Conservation (phyloP, 2,329 filamentous ascomycete genomes). For the Fusarium neocosmosporiellum region DNA sequence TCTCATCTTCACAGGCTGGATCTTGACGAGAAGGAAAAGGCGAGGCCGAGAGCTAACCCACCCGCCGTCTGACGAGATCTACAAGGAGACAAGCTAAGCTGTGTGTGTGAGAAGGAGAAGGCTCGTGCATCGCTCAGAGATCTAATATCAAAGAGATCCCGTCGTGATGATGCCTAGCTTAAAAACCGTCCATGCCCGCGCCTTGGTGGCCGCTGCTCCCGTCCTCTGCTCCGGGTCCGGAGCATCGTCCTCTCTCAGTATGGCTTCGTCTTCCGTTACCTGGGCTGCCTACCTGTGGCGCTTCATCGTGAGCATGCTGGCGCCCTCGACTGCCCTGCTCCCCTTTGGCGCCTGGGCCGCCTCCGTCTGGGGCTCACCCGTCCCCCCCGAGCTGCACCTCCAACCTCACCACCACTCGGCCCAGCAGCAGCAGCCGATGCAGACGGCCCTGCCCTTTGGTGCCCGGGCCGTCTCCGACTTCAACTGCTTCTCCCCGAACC, state of each 20-base stretch:
- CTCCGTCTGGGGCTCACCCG: conserved; percentile 42
- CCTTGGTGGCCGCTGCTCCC: conserved; percentile 19
- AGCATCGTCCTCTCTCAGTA: conserved; percentile 32
- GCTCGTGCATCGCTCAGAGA: conserved; percentile 3
- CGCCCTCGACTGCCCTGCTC: conserved; percentile 37
- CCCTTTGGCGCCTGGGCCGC: conserved; percentile 40
- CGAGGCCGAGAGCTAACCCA: background rate
- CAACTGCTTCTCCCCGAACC: conserved; percentile 42
- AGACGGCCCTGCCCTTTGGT: conserved; percentile 15
- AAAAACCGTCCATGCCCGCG: conserved; percentile 36
- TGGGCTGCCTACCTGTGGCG: conserved; percentile 39
- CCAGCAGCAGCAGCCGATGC: conserved; percentile 32
- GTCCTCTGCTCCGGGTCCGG: conserved; percentile 25
- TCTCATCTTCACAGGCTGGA: conserved; percentile 29
- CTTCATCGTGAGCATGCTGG: conserved; percentile 37
- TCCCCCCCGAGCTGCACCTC: conserved; percentile 34
- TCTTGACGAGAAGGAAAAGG: conserved; percentile 27
- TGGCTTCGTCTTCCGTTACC: conserved; percentile 33
- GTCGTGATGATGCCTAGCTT: conserved; percentile 39
- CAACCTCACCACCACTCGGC: conserved; percentile 33
- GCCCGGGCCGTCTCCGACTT: conserved; percentile 30
- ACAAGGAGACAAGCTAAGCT: conserved; percentile 3
- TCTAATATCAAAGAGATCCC: conserved; percentile 4
- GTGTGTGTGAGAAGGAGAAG: background rate
- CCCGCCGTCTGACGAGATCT: conserved; percentile 9